phyloP scores from a whole-genome alignment of 371 early-diverging fungal species.

The Zychaea mexicana region DNA sequence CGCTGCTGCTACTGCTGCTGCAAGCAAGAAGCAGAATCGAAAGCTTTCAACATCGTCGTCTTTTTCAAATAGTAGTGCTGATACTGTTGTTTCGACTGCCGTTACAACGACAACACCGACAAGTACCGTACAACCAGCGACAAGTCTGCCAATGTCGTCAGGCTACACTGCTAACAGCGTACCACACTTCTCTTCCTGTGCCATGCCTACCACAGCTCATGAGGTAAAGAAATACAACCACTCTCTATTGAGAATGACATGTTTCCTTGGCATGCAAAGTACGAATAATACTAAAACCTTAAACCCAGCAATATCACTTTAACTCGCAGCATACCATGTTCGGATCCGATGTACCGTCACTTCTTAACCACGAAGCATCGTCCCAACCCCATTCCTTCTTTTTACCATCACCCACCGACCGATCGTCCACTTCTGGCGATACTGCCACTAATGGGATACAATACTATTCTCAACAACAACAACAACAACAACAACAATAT shows the following conservation, averaged over 20 bases:
- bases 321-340: neutral
- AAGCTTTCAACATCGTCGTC: neutral
- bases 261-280: no score
- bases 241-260: no score
- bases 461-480: neutral
- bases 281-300: neutral
- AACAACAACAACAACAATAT: no score
- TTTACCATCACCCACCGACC: constrained; percentile 3
- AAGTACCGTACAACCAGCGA: no score
- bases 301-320: neutral
- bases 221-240: no score
- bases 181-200: no score
- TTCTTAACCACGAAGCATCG: constrained; percentile 7
- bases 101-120: no score
- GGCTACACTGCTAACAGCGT: no score
- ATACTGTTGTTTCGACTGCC: neutral
- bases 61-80: neutral
- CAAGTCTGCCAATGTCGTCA: no score
- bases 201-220: no score
- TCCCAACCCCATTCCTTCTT: constrained; percentile 5
- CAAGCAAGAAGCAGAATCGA: neutral
- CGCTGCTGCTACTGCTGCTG: no score
- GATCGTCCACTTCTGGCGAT: neutral
- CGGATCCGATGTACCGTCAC: neutral
- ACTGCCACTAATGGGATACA: neutral